Base-by-base conservation (phyloP, 176 grass and related monocot species). In the Lolium rigidum region DNA sequence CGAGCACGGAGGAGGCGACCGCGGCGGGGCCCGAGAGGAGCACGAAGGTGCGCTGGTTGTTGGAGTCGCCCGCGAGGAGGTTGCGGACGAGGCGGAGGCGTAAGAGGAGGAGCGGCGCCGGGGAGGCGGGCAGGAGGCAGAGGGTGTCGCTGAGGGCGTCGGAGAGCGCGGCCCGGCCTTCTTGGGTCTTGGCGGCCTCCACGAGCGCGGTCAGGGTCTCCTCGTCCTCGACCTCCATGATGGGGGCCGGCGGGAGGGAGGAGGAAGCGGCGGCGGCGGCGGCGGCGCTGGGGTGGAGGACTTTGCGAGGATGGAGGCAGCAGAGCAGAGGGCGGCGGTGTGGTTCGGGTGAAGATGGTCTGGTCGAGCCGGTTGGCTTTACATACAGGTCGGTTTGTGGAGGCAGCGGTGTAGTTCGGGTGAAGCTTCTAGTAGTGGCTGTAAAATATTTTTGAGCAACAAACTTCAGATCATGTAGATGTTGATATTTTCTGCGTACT, bases 21-120 rank as follows among this genome's bases (percentile, higher is more conserved):
- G 38, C 46, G 9, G 84, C 69, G 31, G 85, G 85, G 39, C 93
- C 96, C 0, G 67, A 77, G 64, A 56, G 82, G 66, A 79, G 63
- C 20, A 95, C 4, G 88, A 98, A 98, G 79, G 88, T 69, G 87
- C 56, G 20, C 74, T 98, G 97, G 88, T 91, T 91, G 81, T 84
- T 61, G 26, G 80, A 57, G 7, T 92, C 84, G 43, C 95, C 95
- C 1, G 90, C 97, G 79, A 95, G 87, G 88, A 98, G 94, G 82
- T 98, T 98, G 38, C 97, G 86, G 10, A 94, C 69, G 78, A 98
- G 90, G 81, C 90, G 93, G 44, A 97, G 94, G 84, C 82, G 90
- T 6, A 78, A 85, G 61, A 98, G 93, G 14, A 81, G 57, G 25
- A 74, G 51, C 20, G 76, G 25, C 55, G 39, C 24, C 21, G 90